Evolutionary conservation across 495 filamentous ascomycete species (phyloP).

Genomic region (Penicillium roqueforti): DNA sequence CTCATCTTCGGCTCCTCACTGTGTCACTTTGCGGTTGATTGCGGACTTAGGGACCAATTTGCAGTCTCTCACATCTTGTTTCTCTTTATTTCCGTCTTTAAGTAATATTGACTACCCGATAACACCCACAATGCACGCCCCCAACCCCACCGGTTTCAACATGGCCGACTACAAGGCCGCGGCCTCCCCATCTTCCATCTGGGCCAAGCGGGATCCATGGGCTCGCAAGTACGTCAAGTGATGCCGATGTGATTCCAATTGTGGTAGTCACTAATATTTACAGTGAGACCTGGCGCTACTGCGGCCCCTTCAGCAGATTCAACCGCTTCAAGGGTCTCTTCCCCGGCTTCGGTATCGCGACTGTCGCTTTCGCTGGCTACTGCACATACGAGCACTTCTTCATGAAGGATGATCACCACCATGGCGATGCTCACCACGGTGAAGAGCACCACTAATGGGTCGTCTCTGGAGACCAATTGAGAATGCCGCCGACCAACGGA

Average conservation of each 20-base stretch:
- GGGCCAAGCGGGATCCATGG: constrained; percentile 79
- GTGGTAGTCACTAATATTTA: constrained; percentile 13
- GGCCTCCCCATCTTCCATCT: constrained; percentile 53
- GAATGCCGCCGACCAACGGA: constrained; percentile 12
- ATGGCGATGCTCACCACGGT: constrained; percentile 45
- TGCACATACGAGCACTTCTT: constrained; percentile 85
- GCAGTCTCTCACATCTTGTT: constrained; percentile 16
- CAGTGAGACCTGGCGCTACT: constrained; percentile 94
- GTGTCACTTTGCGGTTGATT: constrained; percentile 14
- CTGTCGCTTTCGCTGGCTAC: constrained; percentile 85
- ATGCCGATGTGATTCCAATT: neutral
- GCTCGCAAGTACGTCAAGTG: constrained; percentile 56
- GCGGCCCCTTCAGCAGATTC: constrained; percentile 78
- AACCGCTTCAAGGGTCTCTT: constrained; percentile 84
- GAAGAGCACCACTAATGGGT: constrained; percentile 41
- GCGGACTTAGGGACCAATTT: constrained; percentile 6
- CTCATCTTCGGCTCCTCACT: constrained; percentile 18
- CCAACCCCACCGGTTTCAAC: constrained; percentile 84
- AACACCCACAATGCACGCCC: constrained; percentile 41
- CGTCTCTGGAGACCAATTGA: constrained; percentile 7
- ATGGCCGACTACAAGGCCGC: constrained; percentile 65
- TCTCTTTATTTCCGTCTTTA: constrained; percentile 7
- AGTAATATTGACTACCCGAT: constrained; percentile 7
- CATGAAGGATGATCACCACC: constrained; percentile 69
- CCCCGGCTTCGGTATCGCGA: constrained; percentile 87